Conservation (phyloP, 306 rosid genomes). For the Morella rubra region DNA sequence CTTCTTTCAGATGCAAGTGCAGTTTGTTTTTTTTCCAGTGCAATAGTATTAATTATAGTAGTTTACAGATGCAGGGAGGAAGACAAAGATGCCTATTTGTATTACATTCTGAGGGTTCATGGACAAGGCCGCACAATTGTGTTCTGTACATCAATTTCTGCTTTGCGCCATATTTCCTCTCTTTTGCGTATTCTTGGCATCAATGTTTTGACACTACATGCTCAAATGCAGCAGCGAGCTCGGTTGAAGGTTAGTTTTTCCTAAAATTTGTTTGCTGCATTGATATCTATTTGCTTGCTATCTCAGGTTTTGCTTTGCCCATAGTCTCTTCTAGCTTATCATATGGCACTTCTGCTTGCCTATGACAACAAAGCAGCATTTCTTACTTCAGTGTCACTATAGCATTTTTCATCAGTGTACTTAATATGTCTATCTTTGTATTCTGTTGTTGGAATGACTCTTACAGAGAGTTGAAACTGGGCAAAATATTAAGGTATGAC, state of each 20-base stretch:
- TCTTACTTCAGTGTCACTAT: not conserved
- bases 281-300: conserved; percentile 10
- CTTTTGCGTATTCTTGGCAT: conserved; percentile 71
- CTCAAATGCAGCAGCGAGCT: conserved; percentile 90
- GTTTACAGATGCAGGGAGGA: conserved; percentile 88
- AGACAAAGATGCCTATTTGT: conserved; percentile 87
- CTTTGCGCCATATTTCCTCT: conserved; percentile 83
- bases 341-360: not conserved
- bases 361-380: not conserved
- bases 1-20: not conserved
- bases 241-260: conserved; percentile 70
- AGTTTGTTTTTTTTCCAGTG: not conserved
- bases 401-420: not conserved
- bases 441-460: not conserved
- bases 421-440: not conserved
- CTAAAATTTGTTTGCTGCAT: not conserved
- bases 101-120: conserved; percentile 80
- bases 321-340: not conserved
- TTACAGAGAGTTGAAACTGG: not conserved
- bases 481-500: not conserved
- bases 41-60: conserved; percentile 28
- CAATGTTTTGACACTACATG: conserved; percentile 80
- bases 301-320: not conserved
- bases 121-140: conserved; percentile 92
- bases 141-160: conserved; percentile 89